These are phyloP conservation scores for Hymenochaete sp. DNA, from an alignment of 1,284 basidiomycete genomes.

Conservation along the genomic window DNA sequence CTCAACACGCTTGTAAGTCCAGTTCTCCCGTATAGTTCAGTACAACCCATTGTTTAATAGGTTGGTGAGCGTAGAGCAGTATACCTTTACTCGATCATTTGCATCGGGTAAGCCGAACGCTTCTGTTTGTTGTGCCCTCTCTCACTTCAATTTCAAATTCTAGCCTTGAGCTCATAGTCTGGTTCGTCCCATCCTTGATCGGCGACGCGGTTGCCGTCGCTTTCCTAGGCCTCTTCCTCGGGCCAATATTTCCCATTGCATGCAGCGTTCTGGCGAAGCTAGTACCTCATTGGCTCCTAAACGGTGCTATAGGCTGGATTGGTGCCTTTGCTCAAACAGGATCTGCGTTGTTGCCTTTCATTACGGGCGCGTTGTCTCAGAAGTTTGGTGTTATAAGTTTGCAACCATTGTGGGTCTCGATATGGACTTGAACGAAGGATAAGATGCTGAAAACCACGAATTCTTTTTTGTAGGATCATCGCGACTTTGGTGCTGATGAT, in stretches of 20 bases:
- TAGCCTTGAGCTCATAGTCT: conserved; percentile 53
- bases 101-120: conserved; percentile 4
- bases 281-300: conserved; percentile 25
- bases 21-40: not conserved
- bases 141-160: conserved; percentile 6
- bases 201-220: conserved; percentile 52
- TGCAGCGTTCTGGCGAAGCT: conserved; percentile 22
- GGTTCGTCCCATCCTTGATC: conserved; percentile 53
- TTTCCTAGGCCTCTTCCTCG: conserved; percentile 39
- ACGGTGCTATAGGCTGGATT: conserved; percentile 25
- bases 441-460: too few relatives aligned
- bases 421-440: too few relatives aligned
- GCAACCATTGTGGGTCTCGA: conserved; percentile 14
- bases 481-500: too few relatives aligned
- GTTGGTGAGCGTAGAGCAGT: conserved; percentile 44
- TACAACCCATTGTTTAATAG: conserved; percentile 23
- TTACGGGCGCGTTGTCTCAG: conserved; percentile 19
- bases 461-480: too few relatives aligned
- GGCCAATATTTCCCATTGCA: conserved; percentile 26
- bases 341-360: conserved; percentile 23
- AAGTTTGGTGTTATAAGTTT: conserved; percentile 16
- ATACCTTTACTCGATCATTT: conserved; percentile 9
- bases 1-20: conserved; percentile 1
- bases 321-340: conserved; percentile 24
- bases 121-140: not conserved